phyloP scores from a whole-genome alignment of 345 rosid species.

The Rhizophora mangle region DNA sequence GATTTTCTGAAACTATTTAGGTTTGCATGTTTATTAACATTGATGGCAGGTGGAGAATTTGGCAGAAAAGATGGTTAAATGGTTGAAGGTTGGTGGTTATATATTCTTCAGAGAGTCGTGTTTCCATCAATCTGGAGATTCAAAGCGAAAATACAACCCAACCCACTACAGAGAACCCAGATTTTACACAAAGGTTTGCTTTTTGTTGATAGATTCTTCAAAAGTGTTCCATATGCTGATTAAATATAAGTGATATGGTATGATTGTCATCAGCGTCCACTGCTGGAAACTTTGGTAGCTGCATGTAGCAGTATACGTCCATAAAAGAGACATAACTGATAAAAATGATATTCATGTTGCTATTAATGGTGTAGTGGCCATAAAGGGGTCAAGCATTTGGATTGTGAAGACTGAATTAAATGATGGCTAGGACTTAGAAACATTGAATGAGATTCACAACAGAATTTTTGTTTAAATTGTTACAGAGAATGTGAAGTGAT shows the following conservation, averaged over 20 bases:
- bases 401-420: background rate
- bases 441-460: background rate
- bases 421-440: background rate
- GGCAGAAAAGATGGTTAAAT: slow-evolving; percentile 68
- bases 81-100: slow-evolving; percentile 82
- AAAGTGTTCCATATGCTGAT: slow-evolving; percentile 1
- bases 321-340: too few relatives aligned
- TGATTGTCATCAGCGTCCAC: background rate
- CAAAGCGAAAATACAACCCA: slow-evolving; percentile 69
- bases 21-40: slow-evolving; percentile 19
- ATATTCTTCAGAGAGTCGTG: slow-evolving; percentile 95
- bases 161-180: slow-evolving; percentile 95
- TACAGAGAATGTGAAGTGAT: too few relatives aligned
- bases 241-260: slow-evolving; percentile 2
- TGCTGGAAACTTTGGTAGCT: too few relatives aligned
- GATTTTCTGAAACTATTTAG: background rate
- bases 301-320: too few relatives aligned
- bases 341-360: too few relatives aligned
- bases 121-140: slow-evolving; percentile 91
- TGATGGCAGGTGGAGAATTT: slow-evolving; percentile 61
- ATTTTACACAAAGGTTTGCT: slow-evolving; percentile 76
- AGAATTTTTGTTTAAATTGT: too few relatives aligned
- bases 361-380: too few relatives aligned
- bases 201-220: slow-evolving; percentile 6
- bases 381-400: background rate